These are phyloP conservation scores for Pestalotiopsis sp. DNA, from an alignment of 2,329 filamentous ascomycete species.

Conservation along the genomic window DNA sequence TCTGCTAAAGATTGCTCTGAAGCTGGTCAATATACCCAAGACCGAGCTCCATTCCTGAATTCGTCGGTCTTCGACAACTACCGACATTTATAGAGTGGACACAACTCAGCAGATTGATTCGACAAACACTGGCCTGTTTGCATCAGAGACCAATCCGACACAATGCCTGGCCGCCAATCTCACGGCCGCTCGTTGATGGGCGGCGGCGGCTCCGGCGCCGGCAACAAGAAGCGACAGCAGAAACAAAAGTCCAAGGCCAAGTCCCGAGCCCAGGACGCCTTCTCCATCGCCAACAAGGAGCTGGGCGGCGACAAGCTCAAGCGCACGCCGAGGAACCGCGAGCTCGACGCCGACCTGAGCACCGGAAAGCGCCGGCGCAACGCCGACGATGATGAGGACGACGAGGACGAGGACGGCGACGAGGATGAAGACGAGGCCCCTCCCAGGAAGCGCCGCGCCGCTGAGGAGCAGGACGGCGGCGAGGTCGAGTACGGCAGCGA, in stretches of 20 bases:
- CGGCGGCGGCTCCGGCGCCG: slow-evolving; percentile 31
- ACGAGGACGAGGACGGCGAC: slow-evolving; percentile 62
- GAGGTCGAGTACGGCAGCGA: slow-evolving; percentile 77
- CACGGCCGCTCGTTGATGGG: slow-evolving; percentile 55
- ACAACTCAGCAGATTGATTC: neutral
- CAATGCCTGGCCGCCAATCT: slow-evolving; percentile 61
- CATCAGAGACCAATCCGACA: slow-evolving; percentile 15
- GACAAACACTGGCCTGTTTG: neutral
- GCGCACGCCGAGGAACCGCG: slow-evolving; percentile 52
- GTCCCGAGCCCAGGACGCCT: slow-evolving; percentile 58
- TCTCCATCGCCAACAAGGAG: slow-evolving; percentile 58
- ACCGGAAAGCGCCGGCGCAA: slow-evolving; percentile 45
- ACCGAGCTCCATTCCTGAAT: neutral
- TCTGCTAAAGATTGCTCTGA: neutral
- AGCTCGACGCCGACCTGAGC: slow-evolving; percentile 46
- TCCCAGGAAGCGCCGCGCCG: slow-evolving; percentile 43
- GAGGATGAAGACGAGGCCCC: slow-evolving; percentile 66
- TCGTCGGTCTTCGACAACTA: neutral
- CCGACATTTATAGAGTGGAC: neutral
- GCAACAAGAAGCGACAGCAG: slow-evolving; percentile 35
- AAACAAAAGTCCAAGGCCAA: slow-evolving; percentile 52
- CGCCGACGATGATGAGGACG: slow-evolving; percentile 48
- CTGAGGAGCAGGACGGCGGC: slow-evolving; percentile 49
- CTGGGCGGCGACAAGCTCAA: slow-evolving; percentile 47
- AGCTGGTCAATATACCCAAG: neutral